phyloP scores from a whole-genome alignment of 2,329 filamentous ascomycete genomes.

The Tolypocladium inflatum region DNA sequence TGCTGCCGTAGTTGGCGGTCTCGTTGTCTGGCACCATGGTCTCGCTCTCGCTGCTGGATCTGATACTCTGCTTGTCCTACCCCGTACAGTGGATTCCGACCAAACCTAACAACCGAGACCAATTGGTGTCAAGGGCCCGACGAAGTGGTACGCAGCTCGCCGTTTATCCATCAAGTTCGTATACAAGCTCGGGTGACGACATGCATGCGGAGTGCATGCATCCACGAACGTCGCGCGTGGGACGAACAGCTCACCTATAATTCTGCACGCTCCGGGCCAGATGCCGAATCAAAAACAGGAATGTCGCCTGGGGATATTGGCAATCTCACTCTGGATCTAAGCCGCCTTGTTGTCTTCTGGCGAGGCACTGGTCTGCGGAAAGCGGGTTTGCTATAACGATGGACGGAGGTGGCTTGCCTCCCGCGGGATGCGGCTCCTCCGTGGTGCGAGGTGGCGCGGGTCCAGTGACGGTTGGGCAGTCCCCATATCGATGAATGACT shows the following conservation, averaged over 20 bases:
- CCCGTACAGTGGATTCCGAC: not conserved
- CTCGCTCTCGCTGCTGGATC: not conserved
- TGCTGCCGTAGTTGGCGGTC: not conserved
- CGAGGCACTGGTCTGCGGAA: too few relatives aligned
- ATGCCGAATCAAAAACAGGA: not conserved
- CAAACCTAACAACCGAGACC: not conserved
- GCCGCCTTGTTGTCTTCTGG: not conserved
- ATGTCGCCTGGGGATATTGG: not conserved
- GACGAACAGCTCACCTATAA: not conserved
- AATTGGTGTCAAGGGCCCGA: not conserved
- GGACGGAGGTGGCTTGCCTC: not conserved
- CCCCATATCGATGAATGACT: not conserved
- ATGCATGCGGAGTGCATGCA: not conserved
- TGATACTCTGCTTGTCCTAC: not conserved
- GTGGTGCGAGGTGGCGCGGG: too few relatives aligned
- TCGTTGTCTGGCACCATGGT: not conserved
- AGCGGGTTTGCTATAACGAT: too few relatives aligned
- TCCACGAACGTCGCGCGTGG: not conserved
- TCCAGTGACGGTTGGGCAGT: not conserved
- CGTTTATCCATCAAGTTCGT: not conserved
- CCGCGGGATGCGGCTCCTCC: not conserved
- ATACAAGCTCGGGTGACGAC: not conserved
- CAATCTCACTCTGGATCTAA: not conserved
- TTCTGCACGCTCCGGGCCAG: not conserved
- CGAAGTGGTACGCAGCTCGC: not conserved